phyloP scores from a whole-genome alignment of 768 basidiomycete species.

The Termitomyces sp. region DNA sequence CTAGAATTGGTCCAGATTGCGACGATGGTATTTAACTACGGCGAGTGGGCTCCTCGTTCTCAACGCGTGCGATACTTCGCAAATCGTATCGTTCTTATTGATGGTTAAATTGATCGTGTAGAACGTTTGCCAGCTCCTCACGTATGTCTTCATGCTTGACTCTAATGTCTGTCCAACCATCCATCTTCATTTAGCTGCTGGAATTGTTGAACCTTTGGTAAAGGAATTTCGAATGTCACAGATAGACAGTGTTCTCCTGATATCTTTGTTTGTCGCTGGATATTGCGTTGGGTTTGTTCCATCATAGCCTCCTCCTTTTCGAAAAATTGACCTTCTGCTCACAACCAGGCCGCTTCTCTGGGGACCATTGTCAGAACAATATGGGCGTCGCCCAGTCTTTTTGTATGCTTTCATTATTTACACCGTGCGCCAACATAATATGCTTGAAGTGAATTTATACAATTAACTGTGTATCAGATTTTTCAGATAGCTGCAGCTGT shows the following conservation, averaged over 20 bases:
- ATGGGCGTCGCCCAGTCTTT: constrained; percentile 59
- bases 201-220: constrained; percentile 41
- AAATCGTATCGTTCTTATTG: not conserved
- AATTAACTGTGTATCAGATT: constrained; percentile 25
- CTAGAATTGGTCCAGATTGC: constrained; percentile 46
- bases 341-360: constrained; percentile 44
- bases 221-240: constrained; percentile 44
- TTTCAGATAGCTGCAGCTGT: constrained; percentile 67
- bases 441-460: not conserved
- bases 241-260: constrained; percentile 50
- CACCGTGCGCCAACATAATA: constrained; percentile 28
- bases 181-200: constrained; percentile 32
- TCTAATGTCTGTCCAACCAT: not conserved
- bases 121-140: constrained; percentile 62
- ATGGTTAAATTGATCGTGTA: constrained; percentile 19
- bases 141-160: constrained; percentile 26
- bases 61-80: constrained; percentile 40
- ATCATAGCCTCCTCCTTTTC: not conserved
- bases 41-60: constrained; percentile 47
- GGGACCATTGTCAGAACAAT: constrained; percentile 53
- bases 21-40: constrained; percentile 45
- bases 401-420: constrained; percentile 55
- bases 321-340: not conserved
- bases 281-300: constrained; percentile 53
- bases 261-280: constrained; percentile 67